phyloP scores from a whole-genome alignment of 352 stramenopile species.

The Pythium dissotocum region DNA sequence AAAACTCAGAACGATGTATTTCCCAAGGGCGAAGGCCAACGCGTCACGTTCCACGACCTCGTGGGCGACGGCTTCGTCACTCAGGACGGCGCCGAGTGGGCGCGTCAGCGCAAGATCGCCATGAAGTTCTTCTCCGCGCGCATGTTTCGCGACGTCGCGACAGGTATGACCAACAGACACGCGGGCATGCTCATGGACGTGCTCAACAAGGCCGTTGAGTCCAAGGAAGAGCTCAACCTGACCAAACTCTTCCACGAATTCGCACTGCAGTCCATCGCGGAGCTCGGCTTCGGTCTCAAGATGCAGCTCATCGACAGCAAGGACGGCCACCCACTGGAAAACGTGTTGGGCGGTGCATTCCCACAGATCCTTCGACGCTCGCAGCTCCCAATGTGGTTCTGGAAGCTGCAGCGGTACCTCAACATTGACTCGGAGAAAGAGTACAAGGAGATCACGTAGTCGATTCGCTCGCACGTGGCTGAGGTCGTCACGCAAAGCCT shows the following conservation, averaged over 20 bases:
- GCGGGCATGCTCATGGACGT: neutral
- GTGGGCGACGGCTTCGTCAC: constrained; percentile 24
- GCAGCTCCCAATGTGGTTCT: constrained; percentile 20
- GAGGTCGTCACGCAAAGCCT: constrained; percentile 20
- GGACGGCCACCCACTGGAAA: constrained; percentile 15
- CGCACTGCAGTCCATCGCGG: constrained; percentile 28
- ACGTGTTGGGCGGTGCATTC: constrained; percentile 6
- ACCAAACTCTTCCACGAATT: constrained; percentile 25
- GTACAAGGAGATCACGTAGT: constrained; percentile 13
- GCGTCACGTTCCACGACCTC: constrained; percentile 15
- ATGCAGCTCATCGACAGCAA: constrained; percentile 19
- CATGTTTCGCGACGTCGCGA: constrained; percentile 14
- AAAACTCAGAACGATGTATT: constrained; percentile 23
- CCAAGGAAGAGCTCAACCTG: constrained; percentile 15
- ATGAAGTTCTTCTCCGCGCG: constrained; percentile 20
- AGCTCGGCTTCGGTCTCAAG: constrained; percentile 29
- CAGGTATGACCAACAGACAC: constrained; percentile 21
- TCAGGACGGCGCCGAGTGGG: constrained; percentile 22
- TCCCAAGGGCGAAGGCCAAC: constrained; percentile 11
- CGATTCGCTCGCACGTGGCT: constrained; percentile 12
- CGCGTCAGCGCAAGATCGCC: constrained; percentile 19
- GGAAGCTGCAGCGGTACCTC: constrained; percentile 21
- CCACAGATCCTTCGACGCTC: constrained; percentile 15
- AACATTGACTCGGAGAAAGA: constrained; percentile 12
- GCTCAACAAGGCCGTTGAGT: constrained; percentile 2